Evolutionary conservation across 768 basidiomycete species (phyloP), one percentile per base, ranked within the genome.

Genomic region (Terana coerulea): DNA sequence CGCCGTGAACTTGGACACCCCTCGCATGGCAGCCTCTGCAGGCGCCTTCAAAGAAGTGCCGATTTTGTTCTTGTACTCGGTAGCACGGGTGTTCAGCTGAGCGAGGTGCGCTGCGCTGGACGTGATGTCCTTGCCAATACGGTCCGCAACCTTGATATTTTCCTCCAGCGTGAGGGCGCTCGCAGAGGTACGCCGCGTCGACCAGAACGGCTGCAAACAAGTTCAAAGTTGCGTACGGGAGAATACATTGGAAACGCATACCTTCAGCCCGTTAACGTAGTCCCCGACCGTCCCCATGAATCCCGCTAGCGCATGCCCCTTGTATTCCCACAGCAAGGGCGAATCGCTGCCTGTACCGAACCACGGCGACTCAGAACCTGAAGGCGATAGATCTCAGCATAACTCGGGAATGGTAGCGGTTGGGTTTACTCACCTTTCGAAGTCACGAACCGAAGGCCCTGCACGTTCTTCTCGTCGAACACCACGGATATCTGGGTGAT

Each of bases 191-290:
- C n/a, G 10, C 29, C 49, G 49, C 4, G 36, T 21, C 21, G 46
- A 47, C 46, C 46, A 47, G 46, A 47, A 17, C 12, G 46, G 46
- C 46, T 47, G 31, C 5, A 28, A 5, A 11, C 21, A 46, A 8
- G n/a, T 19, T 22, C 31, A 24, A 24, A 6, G 31, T 7, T 4
- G 29, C n/a, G 8, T 5, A 5, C 7, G 26, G 3, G 24, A 3
- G 12, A 3, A 21, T 3, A 29, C 21, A 28, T 3, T 6, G 43
- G 14, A 15, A 11, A 5, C n/a, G 25, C 30, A 5, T 3, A 47
- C 46, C 46, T 19, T 47, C n/a, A 47, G 15, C 14, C 46, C 46
- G 4, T 3, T 19, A 15, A 47, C n/a, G 31, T 10, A 26, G 4
- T 9, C 11, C 3, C n/a, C 3, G n/a, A 21, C 9, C 7, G 46